Percentiles rank a stretch among this genome's conserved stretches.
These are phyloP conservation scores for Russula sp. DNA, from an alignment of 768 basidiomycete genomes.

Conservation along the genomic window DNA sequence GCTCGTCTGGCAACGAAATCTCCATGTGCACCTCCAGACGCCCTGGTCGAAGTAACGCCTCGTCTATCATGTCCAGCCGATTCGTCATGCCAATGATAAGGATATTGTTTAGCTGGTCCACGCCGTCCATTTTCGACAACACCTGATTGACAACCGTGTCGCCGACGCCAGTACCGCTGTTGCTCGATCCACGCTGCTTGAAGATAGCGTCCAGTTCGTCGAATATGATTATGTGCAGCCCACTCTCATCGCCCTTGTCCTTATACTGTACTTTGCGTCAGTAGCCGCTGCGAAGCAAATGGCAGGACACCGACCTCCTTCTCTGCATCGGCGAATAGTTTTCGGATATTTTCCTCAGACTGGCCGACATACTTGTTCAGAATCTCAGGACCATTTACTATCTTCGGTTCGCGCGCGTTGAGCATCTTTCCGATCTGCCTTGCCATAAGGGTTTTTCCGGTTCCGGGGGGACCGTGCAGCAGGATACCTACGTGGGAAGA, in stretches of 20 bases:
- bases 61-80: slow-evolving; percentile 97
- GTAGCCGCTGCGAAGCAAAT: not conserved
- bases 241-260: slow-evolving; percentile 94
- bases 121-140: slow-evolving; percentile 99
- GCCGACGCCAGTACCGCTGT: slow-evolving; percentile 92
- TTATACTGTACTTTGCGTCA: slow-evolving; percentile 63
- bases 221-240: slow-evolving; percentile 98
- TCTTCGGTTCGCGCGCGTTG: slow-evolving; percentile 94
- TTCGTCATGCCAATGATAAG: slow-evolving; percentile 99
- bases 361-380: slow-evolving; percentile 96
- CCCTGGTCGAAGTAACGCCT: slow-evolving; percentile 93
- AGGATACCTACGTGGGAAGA: slow-evolving; percentile 61
- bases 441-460: slow-evolving; percentile 97
- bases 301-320: slow-evolving; percentile 60
- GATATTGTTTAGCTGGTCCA: slow-evolving; percentile 97
- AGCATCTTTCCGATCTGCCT: slow-evolving; percentile 99
- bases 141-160: slow-evolving; percentile 99
- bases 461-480: slow-evolving; percentile 93
- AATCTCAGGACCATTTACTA: slow-evolving; percentile 98
- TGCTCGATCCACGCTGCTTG: slow-evolving; percentile 94
- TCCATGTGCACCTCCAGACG: slow-evolving; percentile 99
- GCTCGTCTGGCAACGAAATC: slow-evolving; percentile 93
- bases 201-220: slow-evolving; percentile 98
- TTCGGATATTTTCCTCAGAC: slow-evolving; percentile 96
- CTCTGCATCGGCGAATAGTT: slow-evolving; percentile 97